Evolutionary conservation across 768 basidiomycete species (phyloP), one percentile per base, ranked within the genome.

Genomic region (Mycena epipterygia): DNA sequence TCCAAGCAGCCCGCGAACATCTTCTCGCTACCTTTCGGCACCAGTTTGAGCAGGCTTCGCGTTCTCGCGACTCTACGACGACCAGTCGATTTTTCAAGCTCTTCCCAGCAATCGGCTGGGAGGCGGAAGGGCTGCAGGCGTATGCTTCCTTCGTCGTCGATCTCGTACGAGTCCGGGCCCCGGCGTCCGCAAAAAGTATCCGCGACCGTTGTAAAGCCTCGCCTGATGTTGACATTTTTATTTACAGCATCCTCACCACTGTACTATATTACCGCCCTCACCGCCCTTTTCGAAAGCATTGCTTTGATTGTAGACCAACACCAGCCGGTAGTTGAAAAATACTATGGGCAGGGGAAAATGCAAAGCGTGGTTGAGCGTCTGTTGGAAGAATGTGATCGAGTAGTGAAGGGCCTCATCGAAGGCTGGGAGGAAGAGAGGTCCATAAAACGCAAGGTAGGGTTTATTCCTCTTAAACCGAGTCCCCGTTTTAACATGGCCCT

Each of bases 221-320:
- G 21, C 44, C 32, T 11, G 25, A 48, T n/a, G 53, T 25, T 70
- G 53, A 62, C 46, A 65, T 41, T 53, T 59, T 65, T 70, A 65
- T 63, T 27, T 6, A 7, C 79, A 98, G 97, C 94, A 1, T 96
- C 96, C 12, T 97, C 96, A 0, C 93, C 97, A 0, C 81, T 96
- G 30, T 97, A 98, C 82, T 99, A 95, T 78, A 90, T 98, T 72
- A 91, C 95, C 3, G 89, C 92, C 14, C 83, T 99, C 63, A 98
- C 97, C 2, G 91, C 95, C 8, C 87, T 99, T 1, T 96, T 99
- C 74, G 98, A 99, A 82, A 93, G 92, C 64, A 93, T 99, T 58
- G 98, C 97, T 0, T 90, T 95, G 85, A 96, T 99, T 72, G 92
- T 99, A 25, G 96, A 97, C 75, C 98, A 99, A 76, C 98, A 99